Base-by-base conservation (phyloP, 768 basidiomycete genomes). In the Tulasnella sp. region DNA sequence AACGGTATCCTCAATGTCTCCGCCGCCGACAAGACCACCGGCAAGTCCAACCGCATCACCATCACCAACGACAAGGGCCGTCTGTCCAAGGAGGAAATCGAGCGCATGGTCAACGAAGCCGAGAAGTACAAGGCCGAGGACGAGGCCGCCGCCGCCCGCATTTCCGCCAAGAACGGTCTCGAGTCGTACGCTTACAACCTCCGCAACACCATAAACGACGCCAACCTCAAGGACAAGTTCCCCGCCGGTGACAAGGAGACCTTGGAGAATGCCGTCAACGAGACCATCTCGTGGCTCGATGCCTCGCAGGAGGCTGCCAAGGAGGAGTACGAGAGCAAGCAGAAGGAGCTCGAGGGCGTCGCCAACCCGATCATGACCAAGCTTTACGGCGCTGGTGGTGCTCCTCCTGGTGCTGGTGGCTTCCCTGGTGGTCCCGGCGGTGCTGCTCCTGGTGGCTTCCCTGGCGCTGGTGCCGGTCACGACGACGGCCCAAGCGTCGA, bases 31-130 rank as follows among this genome's bases (percentile, higher is more conserved):
- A 87, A 86, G 84, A 83, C 83, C 75, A 85, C 83, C 75, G 86
- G 86, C 46, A 85, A 86, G 81, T 83, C 84, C 11, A 80, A 81
- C 78, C 82, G 83, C 81, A 85, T 86, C 81, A 84, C 83, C 77
- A 87, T 87, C 83, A 85, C 83, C 82, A 85, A 86, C 83, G 85
- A 86, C 80, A 85, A 86, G 82, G 87, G 86, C 26, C 86, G 88
- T 77, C 83, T 89, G 16, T 86, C 86, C 73, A 85, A 86, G 82
- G 88, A 89, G 73, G 87, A 90, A 78, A 89, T 91, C 73, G 87
- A 88, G 70, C 83, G 86, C 35, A 90, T 90, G 89, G 84, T 90
- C 69, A 82, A 83, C 23, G 88, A 90, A 70, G 88, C 86, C 26
- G 88, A 90, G 83, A 81, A 85, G 75, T 87, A 78, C 78, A 78